Evolutionary conservation across 805 yeast genomes (phyloP), one percentile per base, ranked within the genome.

Genomic region (Spathaspora gorwiae): DNA sequence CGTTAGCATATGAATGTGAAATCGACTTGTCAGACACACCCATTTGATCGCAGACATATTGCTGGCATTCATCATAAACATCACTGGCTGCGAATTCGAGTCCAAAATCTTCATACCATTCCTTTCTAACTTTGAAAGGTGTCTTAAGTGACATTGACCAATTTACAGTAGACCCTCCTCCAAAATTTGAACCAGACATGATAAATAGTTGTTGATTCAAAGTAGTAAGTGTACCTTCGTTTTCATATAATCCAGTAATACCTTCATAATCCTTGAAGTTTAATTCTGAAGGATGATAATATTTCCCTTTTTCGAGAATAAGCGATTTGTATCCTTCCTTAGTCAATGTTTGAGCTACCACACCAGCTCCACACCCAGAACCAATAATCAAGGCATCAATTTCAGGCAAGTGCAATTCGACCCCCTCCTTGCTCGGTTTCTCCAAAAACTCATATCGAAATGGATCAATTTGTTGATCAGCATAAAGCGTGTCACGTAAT

Each of bases 111-210:
- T 65, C 69, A 34, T 68, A 74, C 80, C 80, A 79, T 52, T 77
- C 80, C 30, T 67, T 60, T 40, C 83, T 68, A 3, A 78, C 77
- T 43, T 66, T 65, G 56, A 70, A 73, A 1, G 79, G 78, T 0
- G 82, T 74, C 35, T 64, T 67, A 44, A 79, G 53, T 46, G 75
- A 65, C 13, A 82, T 81, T 10, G 76, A 70, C 83, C 83, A 79
- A 60, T 79, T 79, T 37, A 79, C 73, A 11, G 82, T 76, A 6
- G 79, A 65, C 6, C 83, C 83, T 11, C 83, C 83, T 6, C 83
- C 83, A 44, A 79, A 73, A 0, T 78, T 75, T 2, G 80, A 51
- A 6, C 82, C 83, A 0, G 82, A 80, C 38, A 77, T 54, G 2
- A 75, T 48, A 9, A 63, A 45, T 11, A 68, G 40, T 38, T 67